Percentiles rank a stretch among this genome's conserved stretches.
Conservation (phyloP, 768 basidiomycete genomes). For the Cubamyces lactineus region DNA sequence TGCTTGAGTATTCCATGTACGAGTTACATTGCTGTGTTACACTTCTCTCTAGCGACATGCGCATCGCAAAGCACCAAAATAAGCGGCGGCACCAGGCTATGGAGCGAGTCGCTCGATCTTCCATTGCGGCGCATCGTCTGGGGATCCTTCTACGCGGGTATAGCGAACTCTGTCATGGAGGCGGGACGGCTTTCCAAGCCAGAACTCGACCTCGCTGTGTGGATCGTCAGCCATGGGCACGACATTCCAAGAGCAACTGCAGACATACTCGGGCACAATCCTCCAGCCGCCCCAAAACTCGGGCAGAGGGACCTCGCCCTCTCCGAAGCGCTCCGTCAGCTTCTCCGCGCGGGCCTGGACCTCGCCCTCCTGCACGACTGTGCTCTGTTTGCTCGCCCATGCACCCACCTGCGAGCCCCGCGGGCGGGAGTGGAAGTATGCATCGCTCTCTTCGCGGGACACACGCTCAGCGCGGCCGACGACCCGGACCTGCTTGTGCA, state of each 20-base stretch:
- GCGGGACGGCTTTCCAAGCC: constrained; percentile 95
- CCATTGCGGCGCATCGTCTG: constrained; percentile 64
- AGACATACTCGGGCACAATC: constrained; percentile 81
- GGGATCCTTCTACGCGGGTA: constrained; percentile 51
- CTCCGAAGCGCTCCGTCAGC: constrained; percentile 58
- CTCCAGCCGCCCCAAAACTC: constrained; percentile 98
- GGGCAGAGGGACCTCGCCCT: constrained; percentile 70
- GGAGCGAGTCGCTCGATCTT: constrained; percentile 80
- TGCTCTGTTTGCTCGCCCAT: constrained; percentile 92
- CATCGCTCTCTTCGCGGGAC: constrained; percentile 67
- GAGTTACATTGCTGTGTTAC: neutral
- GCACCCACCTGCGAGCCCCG: constrained; percentile 86
- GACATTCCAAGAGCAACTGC: neutral
- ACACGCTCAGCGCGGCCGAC: constrained; percentile 87
- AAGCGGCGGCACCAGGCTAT: neutral
- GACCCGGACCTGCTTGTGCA: constrained; percentile 79
- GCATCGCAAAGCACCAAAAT: neutral
- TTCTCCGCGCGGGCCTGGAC: constrained; percentile 62
- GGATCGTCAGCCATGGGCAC: neutral
- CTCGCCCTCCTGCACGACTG: constrained; percentile 72
- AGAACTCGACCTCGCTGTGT: constrained; percentile 91
- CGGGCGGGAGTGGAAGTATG: constrained; percentile 84
- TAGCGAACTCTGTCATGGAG: constrained; percentile 90
- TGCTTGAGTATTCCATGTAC: neutral
- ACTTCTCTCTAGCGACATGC: neutral